These are phyloP conservation scores for Blastocystis sp. DNA, from an alignment of 352 stramenopile species.

Conservation along the genomic window DNA sequence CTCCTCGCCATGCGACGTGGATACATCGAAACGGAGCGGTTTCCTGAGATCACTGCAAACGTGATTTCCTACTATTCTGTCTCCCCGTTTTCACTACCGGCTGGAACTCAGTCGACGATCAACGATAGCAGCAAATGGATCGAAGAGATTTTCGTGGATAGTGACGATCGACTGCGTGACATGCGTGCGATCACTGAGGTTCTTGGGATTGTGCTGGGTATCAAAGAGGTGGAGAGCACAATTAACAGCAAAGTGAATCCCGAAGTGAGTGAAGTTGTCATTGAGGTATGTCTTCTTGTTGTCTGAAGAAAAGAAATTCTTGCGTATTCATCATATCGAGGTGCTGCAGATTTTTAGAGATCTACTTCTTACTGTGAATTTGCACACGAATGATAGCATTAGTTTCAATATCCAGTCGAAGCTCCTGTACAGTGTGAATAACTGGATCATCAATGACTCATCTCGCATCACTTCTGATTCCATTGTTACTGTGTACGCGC, in stretches of 20 bases:
- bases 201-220: slow-evolving; percentile 11
- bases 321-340: slow-evolving; percentile 41
- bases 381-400: background rate
- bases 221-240: slow-evolving; percentile 5
- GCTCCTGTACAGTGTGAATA: slow-evolving; percentile 38
- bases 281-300: background rate
- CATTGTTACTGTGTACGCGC: background rate
- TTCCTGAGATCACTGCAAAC: slow-evolving; percentile 11
- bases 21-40: slow-evolving; percentile 50
- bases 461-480: background rate
- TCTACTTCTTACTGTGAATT: background rate
- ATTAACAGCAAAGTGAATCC: background rate
- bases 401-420: slow-evolving; percentile 19
- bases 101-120: background rate
- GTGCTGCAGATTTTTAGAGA: slow-evolving; percentile 20
- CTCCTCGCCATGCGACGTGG: slow-evolving; percentile 33
- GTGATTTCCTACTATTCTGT: slow-evolving; percentile 13
- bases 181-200: slow-evolving; percentile 38
- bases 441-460: slow-evolving; percentile 41
- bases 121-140: slow-evolving; percentile 14
- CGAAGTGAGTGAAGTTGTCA: slow-evolving; percentile 24
- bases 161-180: background rate
- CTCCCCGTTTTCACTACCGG: background rate
- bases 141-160: background rate
- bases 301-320: slow-evolving; percentile 6